These are phyloP conservation scores for Ophiostoma ulmi DNA, from an alignment of 2,329 filamentous ascomycete species.

Conservation along the genomic window DNA sequence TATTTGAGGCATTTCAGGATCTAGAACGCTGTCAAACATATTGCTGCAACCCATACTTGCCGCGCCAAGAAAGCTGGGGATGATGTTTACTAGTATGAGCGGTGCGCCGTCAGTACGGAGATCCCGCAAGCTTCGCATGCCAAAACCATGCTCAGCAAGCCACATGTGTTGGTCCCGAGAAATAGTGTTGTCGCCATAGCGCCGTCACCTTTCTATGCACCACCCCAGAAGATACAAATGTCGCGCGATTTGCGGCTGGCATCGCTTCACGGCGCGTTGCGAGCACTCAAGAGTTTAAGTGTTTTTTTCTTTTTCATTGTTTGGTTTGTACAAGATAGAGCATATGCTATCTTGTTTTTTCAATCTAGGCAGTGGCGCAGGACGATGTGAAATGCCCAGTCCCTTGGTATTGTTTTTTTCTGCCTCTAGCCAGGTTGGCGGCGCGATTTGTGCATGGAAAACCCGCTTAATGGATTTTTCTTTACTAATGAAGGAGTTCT, in stretches of 20 bases:
- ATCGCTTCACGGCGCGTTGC: background rate
- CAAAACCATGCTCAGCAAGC: background rate
- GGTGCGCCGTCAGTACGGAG: too few relatives aligned
- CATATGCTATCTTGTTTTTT: background rate
- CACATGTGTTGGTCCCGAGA: background rate
- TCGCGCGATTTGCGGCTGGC: background rate
- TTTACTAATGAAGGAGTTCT: background rate
- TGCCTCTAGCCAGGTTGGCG: background rate
- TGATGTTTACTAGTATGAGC: too few relatives aligned
- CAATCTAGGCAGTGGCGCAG: slow-evolving; percentile 1
- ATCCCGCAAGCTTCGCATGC: too few relatives aligned
- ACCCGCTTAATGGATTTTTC: background rate
- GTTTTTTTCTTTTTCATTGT: background rate
- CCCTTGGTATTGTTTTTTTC: slow-evolving; percentile 4
- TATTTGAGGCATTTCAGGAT: too few relatives aligned
- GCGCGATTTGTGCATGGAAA: background rate
- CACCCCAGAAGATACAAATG: background rate
- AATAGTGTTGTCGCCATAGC: background rate
- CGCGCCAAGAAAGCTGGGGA: too few relatives aligned
- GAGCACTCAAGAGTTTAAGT: background rate
- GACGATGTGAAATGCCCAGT: background rate
- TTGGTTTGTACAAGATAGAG: background rate
- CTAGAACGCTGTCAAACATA: too few relatives aligned
- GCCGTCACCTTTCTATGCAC: background rate
- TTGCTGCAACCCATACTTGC: too few relatives aligned